Base-by-base conservation (phyloP, 176 grass and related monocot species). In the Eragrostis curvula region DNA sequence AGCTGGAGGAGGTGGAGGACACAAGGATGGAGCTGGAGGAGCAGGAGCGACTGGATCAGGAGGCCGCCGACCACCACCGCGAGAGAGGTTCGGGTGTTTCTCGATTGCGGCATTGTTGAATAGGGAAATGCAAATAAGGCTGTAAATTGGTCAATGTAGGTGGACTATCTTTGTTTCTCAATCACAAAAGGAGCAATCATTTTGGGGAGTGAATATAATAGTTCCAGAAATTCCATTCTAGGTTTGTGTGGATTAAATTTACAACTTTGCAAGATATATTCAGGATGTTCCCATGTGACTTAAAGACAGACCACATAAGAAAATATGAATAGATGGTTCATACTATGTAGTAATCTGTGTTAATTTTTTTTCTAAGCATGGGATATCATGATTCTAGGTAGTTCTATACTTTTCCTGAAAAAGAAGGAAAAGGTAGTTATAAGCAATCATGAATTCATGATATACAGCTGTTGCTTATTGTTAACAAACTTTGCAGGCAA, bases 41-140 rank as follows among this genome's bases (percentile, higher is more conserved):
- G 79, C 86, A 77, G 83, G 83, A 89, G 16, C 87, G 81, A 3
- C 77, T 92, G 5, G 75, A 89, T 89, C 87, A 63, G 84, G 81
- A 81, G 30, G 50, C 45, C 10, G 90, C 90, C 50, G 86, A 92
- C 66, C 61, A 76, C 46, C 70, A 86, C 70, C 90, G 83, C 32
- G 75, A 86, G 64, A 89, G 25, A 89, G 90, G 90, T 92, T 78
- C 48, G 86, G 18, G 0, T 47, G 3, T 11, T 88, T 58, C 40
- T 51, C 36, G 50, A 69, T 40, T 67, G 30, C 57, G 17, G 6
- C 68, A 62, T 24, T 79, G 67, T 67, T 77, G 8, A 82, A 28
- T 87, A 5, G 45, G 40, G 12, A 63, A 73, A 42, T 79, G 56
- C 8, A 58, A n/a, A 58, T 58, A n/a, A 8, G 21, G 11, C 56